Conservation (phyloP, 2,329 filamentous ascomycete species). For the Leptographium wingfieldii region DNA sequence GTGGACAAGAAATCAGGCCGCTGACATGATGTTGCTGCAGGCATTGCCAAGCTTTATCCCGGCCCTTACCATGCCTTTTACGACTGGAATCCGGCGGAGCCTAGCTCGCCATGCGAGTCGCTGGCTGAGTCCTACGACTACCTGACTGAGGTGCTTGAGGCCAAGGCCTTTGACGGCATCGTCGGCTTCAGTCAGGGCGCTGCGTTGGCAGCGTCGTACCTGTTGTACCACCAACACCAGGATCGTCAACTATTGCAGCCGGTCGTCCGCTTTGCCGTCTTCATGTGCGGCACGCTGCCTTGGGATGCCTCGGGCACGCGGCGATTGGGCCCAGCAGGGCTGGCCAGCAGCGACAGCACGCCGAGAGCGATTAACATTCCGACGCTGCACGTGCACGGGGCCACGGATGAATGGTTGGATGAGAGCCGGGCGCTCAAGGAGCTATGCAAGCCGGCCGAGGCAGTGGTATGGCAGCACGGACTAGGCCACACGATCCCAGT, state of each 20-base stretch:
- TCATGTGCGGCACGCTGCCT: neutral
- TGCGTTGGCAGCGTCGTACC: neutral
- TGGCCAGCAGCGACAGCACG: neutral
- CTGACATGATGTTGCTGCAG: neutral
- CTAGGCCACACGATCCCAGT: neutral
- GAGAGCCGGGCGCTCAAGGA: neutral
- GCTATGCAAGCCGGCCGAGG: neutral
- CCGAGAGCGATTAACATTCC: neutral
- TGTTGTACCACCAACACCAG: neutral
- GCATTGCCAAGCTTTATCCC: neutral
- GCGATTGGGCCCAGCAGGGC: neutral
- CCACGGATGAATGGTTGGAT: neutral
- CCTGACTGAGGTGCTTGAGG: neutral
- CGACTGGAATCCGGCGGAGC: neutral
- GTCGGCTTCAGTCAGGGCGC: conserved; percentile 1
- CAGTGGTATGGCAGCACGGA: neutral
- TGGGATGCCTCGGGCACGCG: neutral
- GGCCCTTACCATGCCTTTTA: neutral
- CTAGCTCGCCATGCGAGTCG: neutral
- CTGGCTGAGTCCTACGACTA: neutral
- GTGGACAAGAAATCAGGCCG: too few species aligned
- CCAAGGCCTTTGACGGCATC: neutral
- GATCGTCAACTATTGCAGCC: neutral
- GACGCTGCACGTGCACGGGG: neutral
- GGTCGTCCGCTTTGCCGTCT: neutral